Evolutionary conservation across 768 basidiomycete species (phyloP), one percentile per base, ranked within the genome.

Genomic region (Amyloporia xantha): DNA sequence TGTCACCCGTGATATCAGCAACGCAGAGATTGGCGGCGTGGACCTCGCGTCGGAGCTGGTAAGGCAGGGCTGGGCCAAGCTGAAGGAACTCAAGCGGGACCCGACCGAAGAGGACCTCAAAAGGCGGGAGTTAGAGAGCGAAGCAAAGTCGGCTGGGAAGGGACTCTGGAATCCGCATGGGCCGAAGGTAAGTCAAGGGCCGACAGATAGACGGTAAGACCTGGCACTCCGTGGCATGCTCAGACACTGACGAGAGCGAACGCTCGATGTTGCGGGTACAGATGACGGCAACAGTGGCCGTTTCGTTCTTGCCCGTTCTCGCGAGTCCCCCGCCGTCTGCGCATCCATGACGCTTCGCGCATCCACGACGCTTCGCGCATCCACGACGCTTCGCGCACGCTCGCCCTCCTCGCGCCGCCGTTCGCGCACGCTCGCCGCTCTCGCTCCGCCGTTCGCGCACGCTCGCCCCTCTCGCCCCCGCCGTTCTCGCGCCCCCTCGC

Each of bases 121-220:
- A 56, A 82, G 81, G 58, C 79, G 78, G 36, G 86, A 88, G 15
- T 64, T 86, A 23, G 91, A 95, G 64, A 75, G 70, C 15, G 85
- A 89, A 61, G 91, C 91, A 13, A 84, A 77, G 62, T 63, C 73
- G 17, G 76, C 77, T n/a, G 79, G 81, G 19, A 84, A 81, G 63
- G 95, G 95, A 15, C 55, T 91, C 2, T 96, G 92, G 91, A 88
- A 87, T 60, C 77, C 86, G 40, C 82, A 89, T 59, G 86, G 85
- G 6, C 84, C 80, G 25, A 75, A 82, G 69, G 90, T 82, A 55
- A 27, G 57, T 40, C 13, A 23, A 13, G 65, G 91, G 87, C n/a
- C 86, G 89, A 63, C 69, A 80, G 4, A 70, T 99, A 48, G 92
- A 96, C 60, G 92, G 91, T 90, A 66, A 51, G 68, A 57, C 37